These are phyloP conservation scores for Periconia sp. DNA, from an alignment of 2,329 filamentous ascomycete species.

Conservation along the genomic window DNA sequence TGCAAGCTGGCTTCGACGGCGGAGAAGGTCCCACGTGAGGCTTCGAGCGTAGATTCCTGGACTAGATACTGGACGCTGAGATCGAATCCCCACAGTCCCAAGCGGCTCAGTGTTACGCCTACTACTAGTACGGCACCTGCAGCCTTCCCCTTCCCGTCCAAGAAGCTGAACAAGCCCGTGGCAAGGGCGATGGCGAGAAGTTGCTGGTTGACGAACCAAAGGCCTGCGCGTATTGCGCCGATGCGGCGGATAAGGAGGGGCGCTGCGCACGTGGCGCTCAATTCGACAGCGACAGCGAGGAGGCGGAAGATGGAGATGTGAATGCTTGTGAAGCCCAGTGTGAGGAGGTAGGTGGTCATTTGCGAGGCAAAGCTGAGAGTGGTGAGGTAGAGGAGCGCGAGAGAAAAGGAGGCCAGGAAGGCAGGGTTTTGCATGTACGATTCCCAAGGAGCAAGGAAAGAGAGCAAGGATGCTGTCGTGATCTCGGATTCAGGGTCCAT, in stretches of 20 bases:
- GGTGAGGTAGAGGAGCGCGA: conserved; percentile 63
- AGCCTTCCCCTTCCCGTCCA: conserved; percentile 15
- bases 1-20: conserved; percentile 68
- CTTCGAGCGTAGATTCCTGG: conserved; percentile 46
- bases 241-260: conserved; percentile 57
- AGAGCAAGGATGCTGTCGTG: conserved; percentile 3
- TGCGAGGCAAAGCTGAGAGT: conserved; percentile 51
- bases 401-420: conserved; percentile 62
- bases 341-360: conserved; percentile 66
- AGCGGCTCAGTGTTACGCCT: conserved; percentile 44
- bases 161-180: conserved; percentile 28
- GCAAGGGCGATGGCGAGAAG: conserved; percentile 54
- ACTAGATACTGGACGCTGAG: conserved; percentile 50
- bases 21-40: conserved; percentile 66
- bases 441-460: conserved; percentile 24
- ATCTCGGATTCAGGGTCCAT: neutral
- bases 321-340: conserved; percentile 54
- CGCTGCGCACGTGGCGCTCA: conserved; percentile 62
- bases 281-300: conserved; percentile 57
- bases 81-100: conserved; percentile 54
- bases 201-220: conserved; percentile 74
- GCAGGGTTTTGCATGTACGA: conserved; percentile 57
- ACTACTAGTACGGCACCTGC: conserved; percentile 37
- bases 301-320: conserved; percentile 58
- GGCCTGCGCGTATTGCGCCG: conserved; percentile 61